Conservation (phyloP, 805 yeast genomes). For the Martiniozyma abietophila region DNA sequence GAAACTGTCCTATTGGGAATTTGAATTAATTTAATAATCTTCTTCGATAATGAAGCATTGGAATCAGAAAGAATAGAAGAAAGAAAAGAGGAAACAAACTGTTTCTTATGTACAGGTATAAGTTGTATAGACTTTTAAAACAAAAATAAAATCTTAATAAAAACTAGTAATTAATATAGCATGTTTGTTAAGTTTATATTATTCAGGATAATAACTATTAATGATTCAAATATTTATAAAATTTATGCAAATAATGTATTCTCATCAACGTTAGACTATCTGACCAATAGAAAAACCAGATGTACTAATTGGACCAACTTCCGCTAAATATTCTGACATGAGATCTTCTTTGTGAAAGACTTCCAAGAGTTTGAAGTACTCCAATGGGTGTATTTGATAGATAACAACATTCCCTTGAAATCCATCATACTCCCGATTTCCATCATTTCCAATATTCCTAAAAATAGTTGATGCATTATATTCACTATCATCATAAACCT, state of each 20-base stretch:
- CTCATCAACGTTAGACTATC: too few species aligned
- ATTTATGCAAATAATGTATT: too few species aligned
- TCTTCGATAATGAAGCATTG: too few species aligned
- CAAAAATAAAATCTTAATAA: neutral
- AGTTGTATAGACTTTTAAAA: conserved; percentile 1
- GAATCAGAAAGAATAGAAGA: too few species aligned
- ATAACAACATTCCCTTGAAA: conserved; percentile 34
- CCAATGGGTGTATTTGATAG: conserved; percentile 28
- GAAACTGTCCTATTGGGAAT: conserved; percentile 64
- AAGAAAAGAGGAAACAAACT: too few species aligned
- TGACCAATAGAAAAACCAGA: too few species aligned
- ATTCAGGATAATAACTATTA: too few species aligned
- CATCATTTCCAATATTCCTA: too few species aligned
- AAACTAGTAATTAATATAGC: too few species aligned
- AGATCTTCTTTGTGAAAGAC: conserved; percentile 14
- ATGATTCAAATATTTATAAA: too few species aligned
- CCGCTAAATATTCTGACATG: conserved; percentile 4
- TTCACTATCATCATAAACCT: conserved; percentile 19
- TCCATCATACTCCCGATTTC: conserved; percentile 30
- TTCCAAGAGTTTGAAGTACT: conserved; percentile 18
- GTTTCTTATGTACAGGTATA: conserved; percentile 2
- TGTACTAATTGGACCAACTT: conserved; percentile 1
- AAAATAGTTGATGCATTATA: too few species aligned
- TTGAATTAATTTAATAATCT: conserved; percentile 17
- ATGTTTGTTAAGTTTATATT: too few species aligned